These are phyloP conservation scores for Chernovozyma sophiae-reginae DNA, from an alignment of 1,139 yeast genomes.

Conservation along the genomic window DNA sequence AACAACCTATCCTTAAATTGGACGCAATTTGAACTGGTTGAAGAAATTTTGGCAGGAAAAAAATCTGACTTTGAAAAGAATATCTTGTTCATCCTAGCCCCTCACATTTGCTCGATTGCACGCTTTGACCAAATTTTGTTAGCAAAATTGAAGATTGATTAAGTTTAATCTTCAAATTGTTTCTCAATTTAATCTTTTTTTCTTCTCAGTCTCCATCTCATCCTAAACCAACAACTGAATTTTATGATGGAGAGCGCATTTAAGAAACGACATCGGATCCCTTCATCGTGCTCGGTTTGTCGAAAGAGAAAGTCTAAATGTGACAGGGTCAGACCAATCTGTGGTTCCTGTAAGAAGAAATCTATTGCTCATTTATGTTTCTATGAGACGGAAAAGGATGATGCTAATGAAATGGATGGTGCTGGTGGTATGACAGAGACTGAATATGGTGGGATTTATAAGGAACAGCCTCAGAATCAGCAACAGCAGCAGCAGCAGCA, in stretches of 20 bases:
- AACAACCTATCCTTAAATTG: too few species aligned
- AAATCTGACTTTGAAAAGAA: too few species aligned
- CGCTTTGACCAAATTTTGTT: too few species aligned
- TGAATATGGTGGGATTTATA: neutral
- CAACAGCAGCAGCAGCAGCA: constrained; percentile 1
- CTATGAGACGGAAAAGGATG: constrained; percentile 42
- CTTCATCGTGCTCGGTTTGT: constrained; percentile 46
- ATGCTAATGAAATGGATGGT: constrained; percentile 1
- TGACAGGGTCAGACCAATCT: constrained; percentile 64
- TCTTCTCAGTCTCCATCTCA: too few species aligned
- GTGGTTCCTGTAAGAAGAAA: constrained; percentile 68
- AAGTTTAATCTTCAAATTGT: too few species aligned
- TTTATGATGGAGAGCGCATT: neutral
- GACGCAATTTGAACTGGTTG: too few species aligned
- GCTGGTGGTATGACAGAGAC: neutral
- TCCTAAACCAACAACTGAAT: too few species aligned
- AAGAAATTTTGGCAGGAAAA: too few species aligned
- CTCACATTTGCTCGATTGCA: too few species aligned
- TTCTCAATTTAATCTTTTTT: too few species aligned
- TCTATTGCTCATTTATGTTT: constrained; percentile 72
- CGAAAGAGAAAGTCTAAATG: constrained; percentile 48
- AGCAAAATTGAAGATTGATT: too few species aligned
- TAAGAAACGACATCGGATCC: constrained; percentile 35
- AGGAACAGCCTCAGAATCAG: neutral
- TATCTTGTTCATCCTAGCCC: too few species aligned